Percentiles rank a stretch among this genome's conserved stretches.
Conservation (phyloP, 768 basidiomycete genomes). For the Pleurotus eryngii region DNA sequence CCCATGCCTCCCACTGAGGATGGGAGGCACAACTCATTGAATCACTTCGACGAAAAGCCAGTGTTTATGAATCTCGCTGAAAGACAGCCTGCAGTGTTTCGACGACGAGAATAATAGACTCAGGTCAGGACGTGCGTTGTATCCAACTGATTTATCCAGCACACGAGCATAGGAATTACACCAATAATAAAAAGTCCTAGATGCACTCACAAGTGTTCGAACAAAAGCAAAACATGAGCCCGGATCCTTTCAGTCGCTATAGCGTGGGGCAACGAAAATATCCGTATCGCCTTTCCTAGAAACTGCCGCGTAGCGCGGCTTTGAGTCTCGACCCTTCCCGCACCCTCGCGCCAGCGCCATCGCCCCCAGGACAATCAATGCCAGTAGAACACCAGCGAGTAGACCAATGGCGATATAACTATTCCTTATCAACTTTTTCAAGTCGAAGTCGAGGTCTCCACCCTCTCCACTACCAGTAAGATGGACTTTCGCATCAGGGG, state of each 20-base stretch:
- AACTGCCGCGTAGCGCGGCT: neutral
- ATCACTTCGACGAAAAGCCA: too few species aligned
- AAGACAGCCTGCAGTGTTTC: too few species aligned
- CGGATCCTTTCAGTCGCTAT: neutral
- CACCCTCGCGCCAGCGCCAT: neutral
- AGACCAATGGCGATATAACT: slow-evolving; percentile 1
- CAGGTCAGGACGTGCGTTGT: too few species aligned
- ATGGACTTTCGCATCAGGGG: neutral
- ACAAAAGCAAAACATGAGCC: too few species aligned
- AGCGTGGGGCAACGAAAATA: neutral
- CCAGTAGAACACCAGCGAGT: neutral
- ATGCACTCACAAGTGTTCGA: too few species aligned
- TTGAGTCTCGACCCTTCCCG: neutral
- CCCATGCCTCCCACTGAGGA: too few species aligned
- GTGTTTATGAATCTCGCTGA: too few species aligned
- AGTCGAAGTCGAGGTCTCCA: neutral
- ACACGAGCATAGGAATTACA: too few species aligned
- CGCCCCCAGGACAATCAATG: neutral
- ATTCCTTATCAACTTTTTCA: slow-evolving; percentile 3
- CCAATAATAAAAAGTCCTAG: too few species aligned
- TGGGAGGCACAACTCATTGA: too few species aligned
- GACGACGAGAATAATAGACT: too few species aligned
- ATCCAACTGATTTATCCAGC: too few species aligned
- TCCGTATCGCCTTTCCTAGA: neutral
- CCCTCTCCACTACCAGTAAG: neutral